Base-by-base conservation (phyloP, 345 rosid genomes). In the Gossypium ekmanianum region DNA sequence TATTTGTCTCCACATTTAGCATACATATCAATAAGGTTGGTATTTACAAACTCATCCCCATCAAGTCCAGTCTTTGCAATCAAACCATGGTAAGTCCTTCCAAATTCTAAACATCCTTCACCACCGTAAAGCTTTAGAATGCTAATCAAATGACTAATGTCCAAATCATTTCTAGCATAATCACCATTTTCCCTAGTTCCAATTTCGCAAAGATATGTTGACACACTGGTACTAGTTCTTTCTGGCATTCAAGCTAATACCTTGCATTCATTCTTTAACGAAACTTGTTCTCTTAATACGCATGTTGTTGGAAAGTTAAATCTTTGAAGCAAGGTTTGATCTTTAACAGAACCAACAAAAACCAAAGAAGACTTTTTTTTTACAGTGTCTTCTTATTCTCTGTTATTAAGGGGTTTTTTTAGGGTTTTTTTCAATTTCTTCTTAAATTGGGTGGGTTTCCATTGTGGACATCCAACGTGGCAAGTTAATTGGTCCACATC, bases 21-120 rank as follows among this genome's bases (percentile, higher is more conserved):
- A 58, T 78, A 81, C 81, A 78, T 74, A 64, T 74, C 74, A 65
- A 78, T 41, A 24, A 81, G 84, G 75, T 79, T 78, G 47, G 79
- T 78, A 9, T 51, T 41, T 68, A 77, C 71, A 77, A 77, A 81
- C 47, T 65, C 78, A 71, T 81, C 76, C 22, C 4, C 58, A n/a
- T 9, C 68, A 56, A 72, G 34, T 52, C 79, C 75, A 56, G 2
- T 48, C 77, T 80, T 76, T 52, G 48, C 34, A 18, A 76, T 27
- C 59, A 76, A 68, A 66, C 71, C 76, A 76, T 76, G 79, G 66
- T 58, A 65, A 44, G 41, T 66, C 41, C 59, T 65, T 61, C 79
- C 82, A 50, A 80, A 65, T 51, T 65, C 79, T 24, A 80, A 61
- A 24, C n/a, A 64, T 56, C 64, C 73, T 65, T 58, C 77, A 39